Conservation (phyloP, 805 yeast species). For the Ogataea siamensis region DNA sequence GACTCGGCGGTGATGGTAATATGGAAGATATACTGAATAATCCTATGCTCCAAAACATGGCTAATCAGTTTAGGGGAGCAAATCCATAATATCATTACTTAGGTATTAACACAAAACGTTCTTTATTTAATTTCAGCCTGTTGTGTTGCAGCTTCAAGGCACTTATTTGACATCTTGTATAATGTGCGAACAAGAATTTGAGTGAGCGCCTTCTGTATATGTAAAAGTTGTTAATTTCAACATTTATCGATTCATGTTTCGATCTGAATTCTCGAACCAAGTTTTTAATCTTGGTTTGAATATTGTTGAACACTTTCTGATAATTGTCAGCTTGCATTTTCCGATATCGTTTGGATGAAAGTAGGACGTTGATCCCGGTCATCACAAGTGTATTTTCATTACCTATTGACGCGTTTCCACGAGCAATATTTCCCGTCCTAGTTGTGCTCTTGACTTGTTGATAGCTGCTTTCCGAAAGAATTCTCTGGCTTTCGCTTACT, state of each 20-base stretch:
- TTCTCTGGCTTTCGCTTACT: neutral
- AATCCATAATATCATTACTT: neutral
- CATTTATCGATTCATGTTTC: constrained; percentile 62
- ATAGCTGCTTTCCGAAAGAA: too few relatives aligned
- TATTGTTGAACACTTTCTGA: neutral
- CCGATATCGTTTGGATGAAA: too few relatives aligned
- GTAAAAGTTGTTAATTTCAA: constrained; percentile 58
- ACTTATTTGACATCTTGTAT: constrained; percentile 30
- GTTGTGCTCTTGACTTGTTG: too few relatives aligned
- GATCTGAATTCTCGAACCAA: constrained; percentile 47
- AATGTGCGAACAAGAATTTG: constrained; percentile 37
- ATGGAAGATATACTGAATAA: constrained; percentile 74
- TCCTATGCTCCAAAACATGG: constrained; percentile 73
- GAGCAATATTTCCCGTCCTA: too few relatives aligned
- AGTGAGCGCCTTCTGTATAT: constrained; percentile 46
- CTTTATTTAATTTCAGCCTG: neutral
- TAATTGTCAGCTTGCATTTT: neutral
- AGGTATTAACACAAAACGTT: neutral
- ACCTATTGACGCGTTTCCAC: too few relatives aligned
- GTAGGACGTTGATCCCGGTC: too few relatives aligned
- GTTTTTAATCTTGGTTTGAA: constrained; percentile 30
- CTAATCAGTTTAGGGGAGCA: constrained; percentile 62
- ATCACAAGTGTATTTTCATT: too few relatives aligned
- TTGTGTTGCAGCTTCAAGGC: constrained; percentile 16
- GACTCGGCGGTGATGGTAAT: constrained; percentile 56